Percentiles rank a stretch among this genome's conserved stretches.
Conservation (phyloP, 352 stramenopile species). For the Phytophthora capsici region DNA sequence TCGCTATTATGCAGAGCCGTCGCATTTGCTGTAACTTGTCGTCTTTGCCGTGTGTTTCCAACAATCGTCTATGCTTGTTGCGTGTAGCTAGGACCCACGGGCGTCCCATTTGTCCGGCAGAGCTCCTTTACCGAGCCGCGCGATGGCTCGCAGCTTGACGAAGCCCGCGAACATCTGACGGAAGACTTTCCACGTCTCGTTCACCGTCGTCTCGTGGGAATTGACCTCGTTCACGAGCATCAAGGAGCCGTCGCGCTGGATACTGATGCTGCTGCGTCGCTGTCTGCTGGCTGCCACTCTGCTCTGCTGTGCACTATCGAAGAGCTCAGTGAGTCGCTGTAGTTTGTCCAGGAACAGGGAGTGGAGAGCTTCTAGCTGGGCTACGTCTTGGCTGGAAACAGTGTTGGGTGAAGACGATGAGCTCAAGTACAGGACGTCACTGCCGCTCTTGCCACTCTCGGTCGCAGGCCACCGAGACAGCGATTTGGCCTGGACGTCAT, state of each 20-base stretch:
- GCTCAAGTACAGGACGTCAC: conserved; percentile 60
- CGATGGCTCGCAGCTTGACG: conserved; percentile 54
- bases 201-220: conserved; percentile 45
- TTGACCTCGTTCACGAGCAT: conserved; percentile 50
- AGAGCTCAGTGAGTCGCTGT: conserved; percentile 46
- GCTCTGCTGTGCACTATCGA: conserved; percentile 10
- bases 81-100: background rate
- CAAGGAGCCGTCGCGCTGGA: conserved; percentile 25
- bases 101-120: conserved; percentile 64
- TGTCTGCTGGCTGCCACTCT: background rate
- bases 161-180: conserved; percentile 75
- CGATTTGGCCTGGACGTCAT: conserved; percentile 67
- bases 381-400: conserved; percentile 75
- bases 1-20: conserved; percentile 32
- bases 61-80: too few relatives aligned
- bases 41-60: conserved; percentile 13
- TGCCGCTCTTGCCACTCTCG: conserved; percentile 11
- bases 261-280: conserved; percentile 33
- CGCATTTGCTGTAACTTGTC: conserved; percentile 30
- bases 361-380: conserved; percentile 65
- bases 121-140: conserved; percentile 56
- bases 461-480: conserved; percentile 23
- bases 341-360: conserved; percentile 62
- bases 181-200: conserved; percentile 81
- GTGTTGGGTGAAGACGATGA: conserved; percentile 46